A percentile compares a stretch with the other conserved stretches of the same genome.
Evolutionary conservation across 306 rosid species (phyloP).

Genomic region (Inga oerstediana): DNA sequence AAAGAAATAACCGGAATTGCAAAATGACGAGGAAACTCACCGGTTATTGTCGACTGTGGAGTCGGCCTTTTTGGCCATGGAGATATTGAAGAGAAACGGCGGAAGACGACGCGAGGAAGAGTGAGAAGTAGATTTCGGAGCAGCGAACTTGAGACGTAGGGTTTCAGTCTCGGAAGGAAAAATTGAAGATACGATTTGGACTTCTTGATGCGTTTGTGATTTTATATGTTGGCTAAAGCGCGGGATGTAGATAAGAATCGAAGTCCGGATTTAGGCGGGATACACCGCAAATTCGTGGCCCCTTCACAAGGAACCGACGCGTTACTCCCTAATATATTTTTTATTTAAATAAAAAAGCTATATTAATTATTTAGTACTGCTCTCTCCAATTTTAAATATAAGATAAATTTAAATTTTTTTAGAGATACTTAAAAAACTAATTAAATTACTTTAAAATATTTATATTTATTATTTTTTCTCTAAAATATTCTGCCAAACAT

Average conservation of each 20-base stretch:
- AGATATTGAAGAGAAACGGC: slow-evolving; percentile 23
- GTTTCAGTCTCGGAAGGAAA: neutral
- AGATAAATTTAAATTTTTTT: no score
- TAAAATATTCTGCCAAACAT: no score
- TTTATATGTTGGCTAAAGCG: neutral
- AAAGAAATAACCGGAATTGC: neutral
- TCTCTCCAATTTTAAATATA: no score
- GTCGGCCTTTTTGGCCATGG: slow-evolving; percentile 46
- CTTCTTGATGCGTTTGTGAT: neutral
- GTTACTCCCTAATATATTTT: no score
- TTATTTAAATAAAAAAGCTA: no score
- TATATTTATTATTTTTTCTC: no score
- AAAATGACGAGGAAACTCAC: slow-evolving; percentile 40
- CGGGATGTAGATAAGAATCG: slow-evolving; percentile 30
- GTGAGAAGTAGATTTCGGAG: neutral
- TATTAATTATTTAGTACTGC: no score
- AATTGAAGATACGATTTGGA: neutral
- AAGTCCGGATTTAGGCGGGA: slow-evolving; percentile 93
- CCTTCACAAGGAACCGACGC: neutral
- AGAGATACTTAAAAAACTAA: no score
- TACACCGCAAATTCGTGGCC: neutral
- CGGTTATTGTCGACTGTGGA: slow-evolving; percentile 47
- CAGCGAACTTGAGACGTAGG: neutral
- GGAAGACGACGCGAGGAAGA: slow-evolving; percentile 15
- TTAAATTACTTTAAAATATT: no score